Evolutionary conservation across 768 basidiomycete species (phyloP).

Genomic region (Tulasnella sp.): DNA sequence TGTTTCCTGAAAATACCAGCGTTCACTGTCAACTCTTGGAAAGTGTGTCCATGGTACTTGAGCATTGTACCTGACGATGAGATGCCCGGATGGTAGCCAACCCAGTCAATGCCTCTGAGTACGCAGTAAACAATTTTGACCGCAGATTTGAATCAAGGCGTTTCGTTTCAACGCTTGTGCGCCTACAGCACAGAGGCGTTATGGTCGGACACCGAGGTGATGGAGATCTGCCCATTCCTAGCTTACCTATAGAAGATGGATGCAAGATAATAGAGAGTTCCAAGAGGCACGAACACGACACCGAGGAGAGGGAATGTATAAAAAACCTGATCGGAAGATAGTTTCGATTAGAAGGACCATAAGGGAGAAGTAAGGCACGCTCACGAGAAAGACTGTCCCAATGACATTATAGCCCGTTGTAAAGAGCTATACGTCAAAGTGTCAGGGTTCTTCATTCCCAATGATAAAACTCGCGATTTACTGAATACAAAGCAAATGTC

Average conservation of each 20-base stretch:
- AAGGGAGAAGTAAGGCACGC: too few relatives aligned
- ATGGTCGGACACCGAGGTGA: too few relatives aligned
- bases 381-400: too few relatives aligned
- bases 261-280: slow-evolving; percentile 41
- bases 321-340: slow-evolving; percentile 34
- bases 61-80: not conserved
- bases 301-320: slow-evolving; percentile 60
- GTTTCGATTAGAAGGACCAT: too few relatives aligned
- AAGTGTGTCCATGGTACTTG: not conserved
- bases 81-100: slow-evolving; percentile 26
- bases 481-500: slow-evolving; percentile 8
- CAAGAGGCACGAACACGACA: slow-evolving; percentile 47
- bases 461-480: not conserved
- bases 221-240: not conserved
- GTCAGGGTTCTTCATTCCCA: not conserved
- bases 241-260: slow-evolving; percentile 43
- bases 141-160: slow-evolving; percentile 41
- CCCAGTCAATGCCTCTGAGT: slow-evolving; percentile 25
- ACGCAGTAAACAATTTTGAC: slow-evolving; percentile 16
- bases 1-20: not conserved
- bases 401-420: not conserved
- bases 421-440: not conserved
- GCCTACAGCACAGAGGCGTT: slow-evolving; percentile 20
- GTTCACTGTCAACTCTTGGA: not conserved
- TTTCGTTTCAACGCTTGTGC: slow-evolving; percentile 53